Percentiles rank a stretch among this genome's conserved stretches.
These are phyloP conservation scores for Inga oerstediana DNA, from an alignment of 306 rosid species.

Conservation along the genomic window DNA sequence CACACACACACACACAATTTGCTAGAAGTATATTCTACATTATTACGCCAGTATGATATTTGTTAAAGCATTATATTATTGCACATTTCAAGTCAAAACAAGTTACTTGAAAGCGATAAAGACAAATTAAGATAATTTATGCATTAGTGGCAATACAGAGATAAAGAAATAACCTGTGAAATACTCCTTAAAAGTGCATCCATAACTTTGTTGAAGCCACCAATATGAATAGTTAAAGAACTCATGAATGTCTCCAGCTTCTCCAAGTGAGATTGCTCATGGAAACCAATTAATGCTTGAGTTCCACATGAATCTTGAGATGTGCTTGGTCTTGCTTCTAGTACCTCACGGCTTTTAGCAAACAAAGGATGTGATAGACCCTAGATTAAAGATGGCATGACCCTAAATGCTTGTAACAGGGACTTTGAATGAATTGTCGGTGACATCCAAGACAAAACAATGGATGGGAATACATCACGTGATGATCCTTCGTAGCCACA, in stretches of 20 bases:
- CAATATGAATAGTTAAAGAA: background rate
- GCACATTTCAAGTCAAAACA: no score
- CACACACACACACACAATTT: no score
- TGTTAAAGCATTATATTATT: no score
- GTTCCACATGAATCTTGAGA: background rate
- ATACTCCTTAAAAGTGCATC: background rate
- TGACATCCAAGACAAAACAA: background rate
- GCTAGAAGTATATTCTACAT: no score
- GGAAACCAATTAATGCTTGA: background rate
- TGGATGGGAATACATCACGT: background rate
- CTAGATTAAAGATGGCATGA: background rate
- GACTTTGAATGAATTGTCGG: background rate
- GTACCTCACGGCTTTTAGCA: background rate
- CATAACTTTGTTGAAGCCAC: background rate
- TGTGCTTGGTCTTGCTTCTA: background rate
- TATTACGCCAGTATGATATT: background rate
- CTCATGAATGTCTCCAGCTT: background rate
- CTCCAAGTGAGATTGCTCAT: background rate
- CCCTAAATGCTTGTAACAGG: background rate
- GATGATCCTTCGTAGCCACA: background rate
- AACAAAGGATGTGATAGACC: background rate
- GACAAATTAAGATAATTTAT: background rate
- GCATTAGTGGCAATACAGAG: background rate
- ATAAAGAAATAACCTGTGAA: background rate
- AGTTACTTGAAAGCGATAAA: no score